Evolutionary conservation across 352 stramenopile species (phyloP).

Genomic region (Phytophthora megakarya): DNA sequence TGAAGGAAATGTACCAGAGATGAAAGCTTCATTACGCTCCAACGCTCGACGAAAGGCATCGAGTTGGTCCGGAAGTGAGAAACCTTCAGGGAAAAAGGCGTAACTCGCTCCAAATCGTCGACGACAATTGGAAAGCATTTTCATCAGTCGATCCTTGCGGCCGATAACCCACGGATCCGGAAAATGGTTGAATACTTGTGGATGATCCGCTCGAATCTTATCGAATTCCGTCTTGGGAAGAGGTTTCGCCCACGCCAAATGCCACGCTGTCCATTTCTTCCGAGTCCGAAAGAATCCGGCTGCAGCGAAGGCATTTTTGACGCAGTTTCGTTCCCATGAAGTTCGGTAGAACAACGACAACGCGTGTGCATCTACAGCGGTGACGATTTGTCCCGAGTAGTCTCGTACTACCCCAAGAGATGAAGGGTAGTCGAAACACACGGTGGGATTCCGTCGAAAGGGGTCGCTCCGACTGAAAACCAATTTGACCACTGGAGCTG

Average conservation of each 20-base stretch:
- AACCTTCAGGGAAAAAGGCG: conserved; percentile 86
- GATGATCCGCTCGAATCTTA: conserved; percentile 46
- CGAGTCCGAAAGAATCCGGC: conserved; percentile 71
- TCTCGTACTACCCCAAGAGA: conserved; percentile 59
- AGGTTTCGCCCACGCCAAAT: conserved; percentile 76
- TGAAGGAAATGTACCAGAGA: conserved; percentile 20
- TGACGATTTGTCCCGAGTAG: conserved; percentile 37
- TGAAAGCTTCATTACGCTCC: conserved; percentile 44
- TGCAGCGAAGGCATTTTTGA: conserved; percentile 90
- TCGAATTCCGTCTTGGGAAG: conserved; percentile 67
- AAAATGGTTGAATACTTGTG: conserved; percentile 90
- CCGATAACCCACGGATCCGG: conserved; percentile 90
- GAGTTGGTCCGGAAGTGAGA: conserved; percentile 77
- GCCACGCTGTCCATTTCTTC: conserved; percentile 62
- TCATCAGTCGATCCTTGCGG: conserved; percentile 88
- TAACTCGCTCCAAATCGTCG: conserved; percentile 67
- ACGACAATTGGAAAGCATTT: conserved; percentile 66
- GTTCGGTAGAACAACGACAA: conserved; percentile 75
- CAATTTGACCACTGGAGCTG: conserved; percentile 49
- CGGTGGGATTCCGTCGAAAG: conserved; percentile 53
- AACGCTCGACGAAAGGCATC: conserved; percentile 58
- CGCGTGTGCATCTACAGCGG: conserved; percentile 47
- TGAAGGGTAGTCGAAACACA: conserved; percentile 91
- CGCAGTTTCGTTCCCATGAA: conserved; percentile 92
- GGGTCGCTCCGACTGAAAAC: conserved; percentile 58